Percentiles rank a stretch among this genome's conserved stretches.
These are phyloP conservation scores for Trichosporon faecale DNA, from an alignment of 1,284 basidiomycete genomes.

Conservation along the genomic window DNA sequence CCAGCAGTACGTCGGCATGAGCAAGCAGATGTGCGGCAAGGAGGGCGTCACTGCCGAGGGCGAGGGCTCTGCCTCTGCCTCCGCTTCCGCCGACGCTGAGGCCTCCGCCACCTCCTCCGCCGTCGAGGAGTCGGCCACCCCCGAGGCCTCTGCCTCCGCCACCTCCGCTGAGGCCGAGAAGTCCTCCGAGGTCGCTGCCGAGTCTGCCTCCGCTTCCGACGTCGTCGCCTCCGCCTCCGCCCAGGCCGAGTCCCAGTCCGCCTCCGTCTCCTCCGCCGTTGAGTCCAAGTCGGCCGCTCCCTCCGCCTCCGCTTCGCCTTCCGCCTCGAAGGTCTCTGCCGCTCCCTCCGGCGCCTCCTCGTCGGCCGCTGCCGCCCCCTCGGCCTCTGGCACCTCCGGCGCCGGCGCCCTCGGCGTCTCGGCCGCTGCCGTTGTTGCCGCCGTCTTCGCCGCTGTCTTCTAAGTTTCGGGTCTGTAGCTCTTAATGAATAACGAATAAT, in stretches of 20 bases:
- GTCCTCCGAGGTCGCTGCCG: too few species aligned
- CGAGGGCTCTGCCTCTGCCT: not conserved
- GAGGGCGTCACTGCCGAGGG: not conserved
- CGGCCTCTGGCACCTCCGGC: not conserved
- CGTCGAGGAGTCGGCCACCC: not conserved
- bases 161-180: not conserved
- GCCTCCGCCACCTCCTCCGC: too few species aligned
- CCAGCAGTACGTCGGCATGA: conserved; percentile 16
- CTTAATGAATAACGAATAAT: not conserved
- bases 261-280: not conserved
- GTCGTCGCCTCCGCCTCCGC: not conserved
- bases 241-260: not conserved
- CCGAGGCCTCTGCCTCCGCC: conserved; percentile 1
- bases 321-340: not conserved
- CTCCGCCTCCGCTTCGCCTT: not conserved
- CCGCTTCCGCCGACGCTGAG: not conserved
- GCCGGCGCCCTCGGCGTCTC: conserved; percentile 15
- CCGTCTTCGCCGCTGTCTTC: conserved; percentile 11
- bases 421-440: conserved; percentile 13
- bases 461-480: not conserved
- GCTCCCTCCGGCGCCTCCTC: conserved; percentile 6
- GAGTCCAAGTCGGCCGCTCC: not conserved
- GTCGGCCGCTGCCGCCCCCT: not conserved
- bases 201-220: not conserved
- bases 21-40: conserved; percentile 20